phyloP scores from a whole-genome alignment of 805 yeast species.

The Kazachstania bromeliacearum region DNA sequence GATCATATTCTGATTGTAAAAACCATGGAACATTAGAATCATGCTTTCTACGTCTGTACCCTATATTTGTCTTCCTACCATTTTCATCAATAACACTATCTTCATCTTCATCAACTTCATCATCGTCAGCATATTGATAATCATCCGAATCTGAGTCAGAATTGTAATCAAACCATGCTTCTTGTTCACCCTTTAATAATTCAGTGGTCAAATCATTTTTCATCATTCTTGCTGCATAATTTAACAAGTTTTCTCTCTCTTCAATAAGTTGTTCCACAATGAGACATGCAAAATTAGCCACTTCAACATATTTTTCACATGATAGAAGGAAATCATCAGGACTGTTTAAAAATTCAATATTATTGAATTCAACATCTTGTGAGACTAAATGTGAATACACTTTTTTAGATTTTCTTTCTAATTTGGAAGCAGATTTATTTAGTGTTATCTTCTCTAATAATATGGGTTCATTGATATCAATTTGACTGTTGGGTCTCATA shows the following conservation, averaged over 20 bases:
- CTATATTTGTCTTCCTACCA: conserved; percentile 12
- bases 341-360: conserved; percentile 29
- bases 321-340: conserved; percentile 25
- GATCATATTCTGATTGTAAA: conserved; percentile 57
- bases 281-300: conserved; percentile 29
- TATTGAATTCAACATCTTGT: conserved; percentile 36
- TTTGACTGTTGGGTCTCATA: conserved; percentile 43
- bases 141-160: conserved; percentile 20
- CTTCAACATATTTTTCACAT: conserved; percentile 28
- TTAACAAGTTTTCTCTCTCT: conserved; percentile 59
- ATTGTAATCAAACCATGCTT: conserved; percentile 24
- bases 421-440: conserved; percentile 6
- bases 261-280: conserved; percentile 53
- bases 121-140: conserved; percentile 2
- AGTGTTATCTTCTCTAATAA: conserved; percentile 5
- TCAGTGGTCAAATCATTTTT: conserved; percentile 60
- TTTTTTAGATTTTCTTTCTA: conserved; percentile 26
- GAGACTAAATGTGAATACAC: conserved; percentile 39
- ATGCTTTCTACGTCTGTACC: not conserved
- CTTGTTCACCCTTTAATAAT: conserved; percentile 41
- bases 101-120: conserved; percentile 2
- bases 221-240: conserved; percentile 71
- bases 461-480: conserved; percentile 25
- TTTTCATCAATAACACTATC: conserved; percentile 1
- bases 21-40: conserved; percentile 51